Evolutionary conservation across 345 rosid genomes (phyloP), one percentile per base, ranked within the genome.

Genomic region (Aquilaria sinensis): DNA sequence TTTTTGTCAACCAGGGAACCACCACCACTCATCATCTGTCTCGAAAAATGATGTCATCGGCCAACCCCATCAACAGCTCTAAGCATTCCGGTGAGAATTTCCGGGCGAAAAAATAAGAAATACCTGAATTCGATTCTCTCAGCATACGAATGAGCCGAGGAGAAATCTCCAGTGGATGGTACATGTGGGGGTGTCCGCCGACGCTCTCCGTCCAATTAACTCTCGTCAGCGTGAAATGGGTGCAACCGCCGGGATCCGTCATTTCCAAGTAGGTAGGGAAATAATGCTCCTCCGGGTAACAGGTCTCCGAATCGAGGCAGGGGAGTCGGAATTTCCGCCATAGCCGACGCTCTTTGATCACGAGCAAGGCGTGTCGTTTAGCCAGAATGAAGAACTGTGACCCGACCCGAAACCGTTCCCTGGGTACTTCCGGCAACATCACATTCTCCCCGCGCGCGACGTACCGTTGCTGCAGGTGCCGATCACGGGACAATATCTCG

Each of bases 261-360:
- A 87, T 82, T 4, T 92, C 85, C 45, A 92, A 50, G n/a, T 89
- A 65, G 0, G 98, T 92, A 1, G 96, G 96, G 30, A 92, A 89
- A 64, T 92, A 92, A 72, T 92, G 96, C 63, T 89, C 96, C 60
- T 92, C 98, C 0, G 96, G 96, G 68, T 92, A 92, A 41, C 98
- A 89, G 0, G 87, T 77, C 0, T 80, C 76, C 0, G 47, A 2
- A n/a, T 87, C 72, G 51, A 77, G 34, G 47, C 98, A 92, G 0
- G 89, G 92, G 10, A 84, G 56, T 60, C 70, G 77, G 34, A 92
- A 92, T 65, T 92, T 92, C 66, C 77, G 81, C 98, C 98, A 92
- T 12, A 89, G 66, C 32, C 74, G 81, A 10, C 75, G 75, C 32
- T 92, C 98, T 46, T 61, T 70, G 9, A 92, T 65, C 47, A 89